Conservation (phyloP, 805 yeast genomes). For the Ascoidea asiatica region DNA sequence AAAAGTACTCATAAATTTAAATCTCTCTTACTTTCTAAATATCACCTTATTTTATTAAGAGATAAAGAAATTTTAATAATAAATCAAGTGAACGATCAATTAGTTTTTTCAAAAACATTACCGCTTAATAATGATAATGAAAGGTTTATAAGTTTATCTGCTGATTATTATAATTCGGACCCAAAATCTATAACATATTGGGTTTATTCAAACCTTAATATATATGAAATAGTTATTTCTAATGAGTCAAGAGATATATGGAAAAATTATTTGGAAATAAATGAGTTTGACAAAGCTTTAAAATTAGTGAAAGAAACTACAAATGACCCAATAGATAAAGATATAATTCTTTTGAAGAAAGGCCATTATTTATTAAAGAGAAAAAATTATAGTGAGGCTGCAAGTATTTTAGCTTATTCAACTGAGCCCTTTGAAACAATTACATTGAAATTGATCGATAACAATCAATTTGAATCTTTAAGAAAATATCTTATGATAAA, state of each 20-base stretch:
- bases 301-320: slow-evolving; percentile 20
- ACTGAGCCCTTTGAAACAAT: slow-evolving; percentile 57
- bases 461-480: slow-evolving; percentile 27
- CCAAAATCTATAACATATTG: slow-evolving; percentile 41
- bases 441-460: slow-evolving; percentile 40
- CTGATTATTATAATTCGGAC: slow-evolving; percentile 28
- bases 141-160: slow-evolving; percentile 29
- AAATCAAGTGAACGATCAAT: slow-evolving; percentile 37
- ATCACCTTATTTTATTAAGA: slow-evolving; percentile 36
- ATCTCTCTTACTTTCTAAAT: slow-evolving; percentile 34
- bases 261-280: slow-evolving; percentile 40
- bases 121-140: slow-evolving; percentile 20
- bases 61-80: slow-evolving; percentile 28
- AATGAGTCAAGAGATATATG: slow-evolving; percentile 68
- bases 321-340: slow-evolving; percentile 24
- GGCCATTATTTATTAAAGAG: slow-evolving; percentile 33
- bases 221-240: slow-evolving; percentile 59
- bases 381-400: slow-evolving; percentile 25
- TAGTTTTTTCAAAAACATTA: slow-evolving; percentile 28
- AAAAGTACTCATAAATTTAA: slow-evolving; percentile 19
- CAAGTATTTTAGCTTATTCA: slow-evolving; percentile 47
- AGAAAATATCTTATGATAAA: slow-evolving; percentile 31
- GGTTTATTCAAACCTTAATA: slow-evolving; percentile 46
- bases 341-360: slow-evolving; percentile 36
- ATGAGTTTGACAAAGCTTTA: slow-evolving; percentile 56